Evolutionary conservation across 2,329 filamentous ascomycete species (phyloP).

Genomic region (Monilinia aucupariae): DNA sequence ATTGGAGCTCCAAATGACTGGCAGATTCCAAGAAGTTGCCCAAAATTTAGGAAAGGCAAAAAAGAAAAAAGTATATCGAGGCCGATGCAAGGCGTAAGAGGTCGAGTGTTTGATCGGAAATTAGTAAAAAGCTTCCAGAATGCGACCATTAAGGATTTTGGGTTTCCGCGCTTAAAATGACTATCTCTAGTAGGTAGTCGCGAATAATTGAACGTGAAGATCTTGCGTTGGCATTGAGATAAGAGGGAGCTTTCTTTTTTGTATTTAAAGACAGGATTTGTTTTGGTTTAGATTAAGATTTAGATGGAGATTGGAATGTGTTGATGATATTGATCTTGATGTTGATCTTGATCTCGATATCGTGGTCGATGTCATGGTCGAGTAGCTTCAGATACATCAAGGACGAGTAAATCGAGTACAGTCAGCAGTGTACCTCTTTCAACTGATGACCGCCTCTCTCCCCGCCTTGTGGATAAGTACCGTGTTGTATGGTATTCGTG

Average conservation of each 20-base stretch:
- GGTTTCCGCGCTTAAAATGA: conserved; percentile 12
- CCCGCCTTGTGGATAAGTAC: too few species aligned
- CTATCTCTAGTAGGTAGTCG: too few species aligned
- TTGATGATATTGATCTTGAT: too few species aligned
- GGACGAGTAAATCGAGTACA: too few species aligned
- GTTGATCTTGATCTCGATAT: background rate
- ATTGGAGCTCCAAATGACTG: background rate
- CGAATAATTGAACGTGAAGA: conserved; percentile 3
- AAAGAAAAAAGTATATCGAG: background rate
- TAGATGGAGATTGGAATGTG: too few species aligned
- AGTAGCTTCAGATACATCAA: background rate
- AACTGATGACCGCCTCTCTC: too few species aligned
- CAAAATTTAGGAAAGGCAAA: background rate
- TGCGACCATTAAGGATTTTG: background rate
- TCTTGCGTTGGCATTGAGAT: background rate
- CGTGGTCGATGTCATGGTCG: background rate
- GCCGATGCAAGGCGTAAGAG: background rate
- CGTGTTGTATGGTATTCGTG: too few species aligned
- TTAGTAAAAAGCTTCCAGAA: conserved; percentile 13
- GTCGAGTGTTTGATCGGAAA: conserved; percentile 14
- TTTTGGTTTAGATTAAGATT: too few species aligned
- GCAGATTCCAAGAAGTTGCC: background rate
- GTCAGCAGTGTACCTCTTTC: too few species aligned
- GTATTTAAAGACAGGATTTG: too few species aligned
- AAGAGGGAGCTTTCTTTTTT: too few species aligned